Base-by-base conservation (phyloP, 2,329 filamentous ascomycete genomes). In the Botrytis galanthina region DNA sequence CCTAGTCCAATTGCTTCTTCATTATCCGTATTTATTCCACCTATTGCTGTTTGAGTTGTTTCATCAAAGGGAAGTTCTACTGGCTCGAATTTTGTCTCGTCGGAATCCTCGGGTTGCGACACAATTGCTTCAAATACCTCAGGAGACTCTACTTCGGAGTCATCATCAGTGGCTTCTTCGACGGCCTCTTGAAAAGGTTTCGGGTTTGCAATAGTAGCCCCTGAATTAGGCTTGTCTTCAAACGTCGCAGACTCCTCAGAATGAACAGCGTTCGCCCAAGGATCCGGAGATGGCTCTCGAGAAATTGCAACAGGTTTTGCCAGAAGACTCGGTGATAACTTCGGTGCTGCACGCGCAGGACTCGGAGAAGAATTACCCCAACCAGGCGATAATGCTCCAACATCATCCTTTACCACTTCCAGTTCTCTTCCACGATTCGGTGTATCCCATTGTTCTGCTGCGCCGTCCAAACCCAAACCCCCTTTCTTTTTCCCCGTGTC, bases 231-330 rank as follows among this genome's bases (percentile, higher is more conserved):
- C 22, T 62, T 48, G 18, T 62, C 66, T 44, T 54, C 42, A 44
- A 32, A 39, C 26, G 39, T 59, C 46, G 35, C 42, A 44, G 57
- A 48, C 70, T 29, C 29, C 14, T 70, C 35, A 32, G 35, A 44
- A 51, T n/a, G 12, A 26, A n/a, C 35, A 1, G 57, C 44, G 44
- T 62, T 75, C 59, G 73, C 76, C 80, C 78, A 81, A 29, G 78
- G 79, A 77, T 80, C 79, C 9, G 78, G 77, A 22, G 79, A 78
- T 39, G 77, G 75, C 61, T 78, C 76, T 70, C 78, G 77, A 20
- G 60, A 39, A 62, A 74, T 66, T 26, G 72, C 68, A 37, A 42
- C 39, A 72, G 67, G 26, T n/a, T 75, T 74, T 35, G 74, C 70
- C 3, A 76, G 59, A 29, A 74, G 69, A 71, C 73, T 76, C 12